phyloP scores from a whole-genome alignment of 2,329 filamentous ascomycete genomes.

The Domatiomyces catenatus region DNA sequence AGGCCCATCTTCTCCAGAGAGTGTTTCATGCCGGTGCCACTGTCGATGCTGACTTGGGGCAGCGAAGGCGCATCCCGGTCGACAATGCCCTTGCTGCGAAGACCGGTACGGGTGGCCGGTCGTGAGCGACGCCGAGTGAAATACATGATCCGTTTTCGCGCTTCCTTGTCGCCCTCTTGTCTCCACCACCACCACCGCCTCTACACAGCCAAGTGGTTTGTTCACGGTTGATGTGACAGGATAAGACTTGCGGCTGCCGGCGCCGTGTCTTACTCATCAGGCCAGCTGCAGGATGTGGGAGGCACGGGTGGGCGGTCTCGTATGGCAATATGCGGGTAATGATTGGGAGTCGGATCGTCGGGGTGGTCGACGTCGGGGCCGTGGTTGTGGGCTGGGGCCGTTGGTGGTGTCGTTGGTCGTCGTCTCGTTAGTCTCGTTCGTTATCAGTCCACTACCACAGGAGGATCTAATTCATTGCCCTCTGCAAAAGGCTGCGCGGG shows the following conservation, averaged over 20 bases:
- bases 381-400: too few relatives aligned
- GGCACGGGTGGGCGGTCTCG: background rate
- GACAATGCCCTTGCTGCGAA: background rate
- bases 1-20: slow-evolving; percentile 14
- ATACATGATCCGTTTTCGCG: background rate
- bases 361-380: background rate
- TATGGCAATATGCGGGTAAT: background rate
- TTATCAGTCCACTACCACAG: background rate
- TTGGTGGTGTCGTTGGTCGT: too few relatives aligned
- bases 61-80: background rate
- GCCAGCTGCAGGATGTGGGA: background rate
- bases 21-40: background rate
- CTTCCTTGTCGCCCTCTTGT: background rate
- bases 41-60: background rate
- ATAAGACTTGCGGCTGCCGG: background rate
- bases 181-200: background rate
- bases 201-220: background rate
- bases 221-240: background rate
- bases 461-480: background rate
- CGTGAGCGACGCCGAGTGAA: background rate
- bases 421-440: background rate
- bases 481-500: background rate
- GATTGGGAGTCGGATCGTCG: background rate
- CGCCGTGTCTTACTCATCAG: background rate
- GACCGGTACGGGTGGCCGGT: background rate